Base-by-base conservation (phyloP, 306 rosid genomes). In the Vigna radiata region DNA sequence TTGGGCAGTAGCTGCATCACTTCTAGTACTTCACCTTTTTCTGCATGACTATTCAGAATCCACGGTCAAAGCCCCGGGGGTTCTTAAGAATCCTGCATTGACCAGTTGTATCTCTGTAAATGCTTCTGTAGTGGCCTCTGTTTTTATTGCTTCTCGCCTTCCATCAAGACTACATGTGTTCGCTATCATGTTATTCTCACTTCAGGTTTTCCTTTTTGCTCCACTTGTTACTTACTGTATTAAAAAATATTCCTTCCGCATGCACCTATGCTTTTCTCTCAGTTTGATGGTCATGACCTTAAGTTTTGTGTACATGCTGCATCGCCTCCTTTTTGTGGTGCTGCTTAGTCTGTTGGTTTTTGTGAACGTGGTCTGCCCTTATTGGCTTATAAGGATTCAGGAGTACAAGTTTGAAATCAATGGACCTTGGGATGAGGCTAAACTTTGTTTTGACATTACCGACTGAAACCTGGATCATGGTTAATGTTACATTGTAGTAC, bases 361-460 rank as follows among this genome's bases (percentile, higher is more conserved):
- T 80, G 97, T 90, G 33, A 91, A 89, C 39, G 70, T 91, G 59
- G 90, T 90, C 1, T 94, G 98, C 74, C 98, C 98, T 41, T 91
- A 85, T 76, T 91, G 98, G 89, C 98, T 94, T 69, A 91, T 90
- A 72, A 77, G 90, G 75, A 89, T 94, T 82, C 97, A 94, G 75
- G 94, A 90, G 33, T 94, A 89, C 79, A 91, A 91, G 84, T 94
- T 94, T 83, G 97, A 89, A 87, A 94, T 94, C 75, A 88, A 94
- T 80, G 97, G 97, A 50, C 96, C 98, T 1, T 94, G 98, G 98
- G 98, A 94, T 39, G 98, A 94, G 87, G 98, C 94, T 61, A 94
- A 88, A 89, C 98, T 94, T 81, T 91, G 96, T 81, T 91, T 91
- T 84, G 93, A 85, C 77, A 90, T 94, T n/a, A 86, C 90, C 68